Conservation (phyloP, 2,329 filamentous ascomycete genomes). For the Monilinia fructicola region DNA sequence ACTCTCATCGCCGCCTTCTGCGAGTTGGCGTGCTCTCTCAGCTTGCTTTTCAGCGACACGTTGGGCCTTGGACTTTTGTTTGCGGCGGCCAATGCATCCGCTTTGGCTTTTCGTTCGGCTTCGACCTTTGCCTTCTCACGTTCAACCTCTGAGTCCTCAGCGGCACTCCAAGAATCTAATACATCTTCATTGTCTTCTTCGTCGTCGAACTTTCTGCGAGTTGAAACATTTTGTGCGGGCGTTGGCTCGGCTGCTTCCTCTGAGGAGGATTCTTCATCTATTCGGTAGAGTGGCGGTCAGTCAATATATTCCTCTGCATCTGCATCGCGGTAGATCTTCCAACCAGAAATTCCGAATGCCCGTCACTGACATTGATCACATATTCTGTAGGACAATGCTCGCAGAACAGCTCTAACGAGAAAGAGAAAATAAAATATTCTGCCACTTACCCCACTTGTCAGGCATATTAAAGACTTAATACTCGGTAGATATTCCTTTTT, state of each 20-base stretch:
- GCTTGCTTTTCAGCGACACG: constrained; percentile 79
- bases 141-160: constrained; percentile 95
- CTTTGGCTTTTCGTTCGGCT: constrained; percentile 82
- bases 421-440: constrained; percentile 27
- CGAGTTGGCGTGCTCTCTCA: constrained; percentile 54
- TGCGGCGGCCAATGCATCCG: constrained; percentile 81
- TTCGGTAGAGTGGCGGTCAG: constrained; percentile 39
- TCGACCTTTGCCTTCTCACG: constrained; percentile 91
- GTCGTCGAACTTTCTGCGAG: constrained; percentile 75
- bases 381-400: not conserved
- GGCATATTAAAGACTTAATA: constrained; percentile 35
- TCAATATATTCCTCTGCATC: constrained; percentile 26
- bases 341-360: constrained; percentile 24
- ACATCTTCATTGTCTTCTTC: constrained; percentile 78
- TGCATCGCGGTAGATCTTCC: constrained; percentile 29
- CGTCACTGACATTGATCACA: constrained; percentile 10
- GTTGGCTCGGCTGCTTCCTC: constrained; percentile 50
- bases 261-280: constrained; percentile 40
- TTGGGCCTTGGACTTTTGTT: constrained; percentile 87
- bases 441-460: constrained; percentile 41
- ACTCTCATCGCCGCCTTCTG: constrained; percentile 56
- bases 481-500: not conserved
- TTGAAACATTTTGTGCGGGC: constrained; percentile 39
- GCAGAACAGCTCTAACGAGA: not conserved
- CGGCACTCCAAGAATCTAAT: constrained; percentile 94